These are phyloP conservation scores for Plasmodium relictum DNA, from an alignment of 169 alveolate species.

Conservation along the genomic window DNA sequence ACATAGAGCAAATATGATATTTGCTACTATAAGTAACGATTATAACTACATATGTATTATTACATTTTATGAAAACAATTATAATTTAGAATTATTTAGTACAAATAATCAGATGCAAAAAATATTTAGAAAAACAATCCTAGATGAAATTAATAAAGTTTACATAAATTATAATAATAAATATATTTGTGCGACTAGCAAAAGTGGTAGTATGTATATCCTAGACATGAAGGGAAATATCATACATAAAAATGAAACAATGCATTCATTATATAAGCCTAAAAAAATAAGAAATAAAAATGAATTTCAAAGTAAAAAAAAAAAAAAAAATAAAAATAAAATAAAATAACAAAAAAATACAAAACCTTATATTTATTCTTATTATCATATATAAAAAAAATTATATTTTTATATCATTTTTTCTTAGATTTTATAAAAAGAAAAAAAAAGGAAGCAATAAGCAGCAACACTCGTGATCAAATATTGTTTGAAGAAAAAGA, in stretches of 20 bases:
- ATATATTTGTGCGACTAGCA: slow-evolving; percentile 68
- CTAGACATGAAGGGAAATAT: slow-evolving; percentile 50
- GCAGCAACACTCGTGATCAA: too few relatives aligned
- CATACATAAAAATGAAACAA: slow-evolving; percentile 37
- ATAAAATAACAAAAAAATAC: too few relatives aligned
- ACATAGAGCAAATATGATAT: slow-evolving; percentile 70
- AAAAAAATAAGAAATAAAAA: not conserved
- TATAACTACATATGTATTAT: slow-evolving; percentile 64
- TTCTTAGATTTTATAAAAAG: slow-evolving; percentile 1
- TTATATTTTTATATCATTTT: not conserved
- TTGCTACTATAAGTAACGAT: slow-evolving; percentile 61
- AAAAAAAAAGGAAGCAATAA: not conserved
- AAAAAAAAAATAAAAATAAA: slow-evolving; percentile 3
- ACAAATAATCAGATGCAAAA: slow-evolving; percentile 54
- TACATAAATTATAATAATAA: slow-evolving; percentile 38
- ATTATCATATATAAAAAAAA: not conserved
- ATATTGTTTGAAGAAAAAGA: too few relatives aligned
- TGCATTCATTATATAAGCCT: slow-evolving; percentile 44
- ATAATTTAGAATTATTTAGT: slow-evolving; percentile 56
- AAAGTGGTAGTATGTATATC: slow-evolving; percentile 62
- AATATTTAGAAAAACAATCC: slow-evolving; percentile 46
- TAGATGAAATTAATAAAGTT: slow-evolving; percentile 59
- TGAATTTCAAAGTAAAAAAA: slow-evolving; percentile 1
- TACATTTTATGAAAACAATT: slow-evolving; percentile 43
- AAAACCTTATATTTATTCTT: not conserved